Evolutionary conservation across 495 filamentous ascomycete genomes (phyloP).

Genomic region (Pseudevernia furfuracea): DNA sequence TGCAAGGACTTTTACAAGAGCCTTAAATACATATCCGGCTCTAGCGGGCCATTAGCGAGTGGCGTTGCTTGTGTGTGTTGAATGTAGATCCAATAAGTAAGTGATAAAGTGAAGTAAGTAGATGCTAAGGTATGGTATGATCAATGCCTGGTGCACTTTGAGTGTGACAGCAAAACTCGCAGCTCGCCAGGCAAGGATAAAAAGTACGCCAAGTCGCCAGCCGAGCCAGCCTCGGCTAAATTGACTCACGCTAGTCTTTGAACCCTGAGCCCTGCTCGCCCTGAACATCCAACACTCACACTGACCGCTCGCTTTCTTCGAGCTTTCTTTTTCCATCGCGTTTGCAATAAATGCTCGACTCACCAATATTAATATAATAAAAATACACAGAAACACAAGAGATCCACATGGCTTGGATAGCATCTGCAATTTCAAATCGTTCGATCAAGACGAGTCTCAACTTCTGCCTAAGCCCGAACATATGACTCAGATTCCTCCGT

Average conservation of each 20-base stretch:
- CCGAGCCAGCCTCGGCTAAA: conserved; percentile 18
- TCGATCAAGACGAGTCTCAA: not conserved
- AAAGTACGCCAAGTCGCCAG: not conserved
- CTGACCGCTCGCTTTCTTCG: not conserved
- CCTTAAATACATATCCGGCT: conserved; percentile 12
- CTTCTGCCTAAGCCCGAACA: not conserved
- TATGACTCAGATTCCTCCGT: conserved; percentile 8
- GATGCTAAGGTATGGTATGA: conserved; percentile 1
- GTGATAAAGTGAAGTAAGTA: not conserved
- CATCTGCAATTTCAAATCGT: not conserved
- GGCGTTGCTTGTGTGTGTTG: conserved; percentile 7
- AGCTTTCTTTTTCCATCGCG: not conserved
- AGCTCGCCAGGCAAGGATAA: conserved; percentile 3
- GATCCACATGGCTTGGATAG: not conserved
- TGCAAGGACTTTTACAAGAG: conserved; percentile 14
- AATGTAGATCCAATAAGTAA: not conserved
- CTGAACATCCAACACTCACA: not conserved
- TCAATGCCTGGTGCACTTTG: not conserved
- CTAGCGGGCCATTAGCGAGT: conserved; percentile 2
- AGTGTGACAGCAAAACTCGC: conserved; percentile 9
- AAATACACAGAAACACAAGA: not conserved
- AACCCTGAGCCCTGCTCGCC: no score
- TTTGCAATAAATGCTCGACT: not conserved
- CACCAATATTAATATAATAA: no score
- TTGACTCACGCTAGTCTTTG: not conserved